Percentiles rank a stretch among this genome's conserved stretches.
Evolutionary conservation across 129 eudicot species (phyloP).

Genomic region (Flaveria linearis): DNA sequence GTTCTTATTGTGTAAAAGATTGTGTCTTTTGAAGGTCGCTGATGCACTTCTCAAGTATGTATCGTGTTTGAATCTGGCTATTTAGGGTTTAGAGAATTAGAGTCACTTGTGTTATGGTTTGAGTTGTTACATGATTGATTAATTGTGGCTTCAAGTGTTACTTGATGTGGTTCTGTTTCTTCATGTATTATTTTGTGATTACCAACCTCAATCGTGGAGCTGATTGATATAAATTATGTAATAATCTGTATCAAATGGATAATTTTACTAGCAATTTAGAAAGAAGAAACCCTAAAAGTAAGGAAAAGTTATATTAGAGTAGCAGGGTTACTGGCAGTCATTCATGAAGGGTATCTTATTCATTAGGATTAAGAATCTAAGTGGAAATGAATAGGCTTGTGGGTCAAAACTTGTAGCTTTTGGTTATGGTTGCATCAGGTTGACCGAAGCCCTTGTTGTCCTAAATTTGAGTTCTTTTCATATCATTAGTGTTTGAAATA

Average conservation of each 20-base stretch:
- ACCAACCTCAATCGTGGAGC: constrained; percentile 21
- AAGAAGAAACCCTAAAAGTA: constrained; percentile 2
- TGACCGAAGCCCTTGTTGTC: neutral
- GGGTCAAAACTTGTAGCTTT: neutral
- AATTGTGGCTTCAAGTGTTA: neutral
- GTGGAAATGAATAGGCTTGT: no score
- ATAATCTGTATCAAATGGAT: neutral
- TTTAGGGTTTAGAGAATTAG: neutral
- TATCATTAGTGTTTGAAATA: neutral
- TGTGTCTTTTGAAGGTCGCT: constrained; percentile 2
- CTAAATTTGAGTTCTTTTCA: neutral
- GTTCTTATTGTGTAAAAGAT: neutral
- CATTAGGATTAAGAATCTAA: neutral
- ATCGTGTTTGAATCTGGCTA: neutral
- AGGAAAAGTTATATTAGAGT: neutral
- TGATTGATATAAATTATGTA: neutral
- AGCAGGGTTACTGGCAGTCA: neutral
- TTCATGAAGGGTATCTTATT: neutral
- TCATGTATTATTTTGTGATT: neutral
- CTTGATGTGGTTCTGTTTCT: neutral
- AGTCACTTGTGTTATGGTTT: neutral
- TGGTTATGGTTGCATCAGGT: neutral
- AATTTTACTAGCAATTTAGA: neutral
- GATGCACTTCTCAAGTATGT: neutral
- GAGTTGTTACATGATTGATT: neutral